Conservation (phyloP, 75 land plant genomes). For the Cunninghamia lanceolata region DNA sequence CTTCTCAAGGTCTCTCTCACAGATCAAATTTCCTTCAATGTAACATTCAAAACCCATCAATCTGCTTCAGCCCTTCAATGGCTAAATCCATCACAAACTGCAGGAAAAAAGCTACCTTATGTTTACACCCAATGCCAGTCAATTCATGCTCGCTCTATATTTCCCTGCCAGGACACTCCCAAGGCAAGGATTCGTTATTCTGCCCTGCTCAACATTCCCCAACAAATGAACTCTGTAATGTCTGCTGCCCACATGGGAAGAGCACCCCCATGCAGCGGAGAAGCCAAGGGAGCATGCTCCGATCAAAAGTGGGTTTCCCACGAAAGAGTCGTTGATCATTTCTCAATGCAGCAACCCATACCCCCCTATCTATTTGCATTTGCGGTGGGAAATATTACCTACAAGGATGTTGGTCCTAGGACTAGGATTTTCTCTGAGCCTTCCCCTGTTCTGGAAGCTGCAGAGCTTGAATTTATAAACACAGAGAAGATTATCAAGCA, state of each 20-base stretch:
- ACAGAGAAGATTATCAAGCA: conserved; percentile 72
- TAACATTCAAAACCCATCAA: conserved; percentile 51
- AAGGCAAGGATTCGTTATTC: conserved; percentile 59
- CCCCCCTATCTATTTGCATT: conserved; percentile 90
- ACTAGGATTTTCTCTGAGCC: conserved; percentile 79
- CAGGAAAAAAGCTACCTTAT: conserved; percentile 47
- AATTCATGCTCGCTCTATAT: conserved; percentile 85
- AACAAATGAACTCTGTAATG: conserved; percentile 66
- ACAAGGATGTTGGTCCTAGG: conserved; percentile 66
- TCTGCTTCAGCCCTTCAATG: conserved; percentile 79
- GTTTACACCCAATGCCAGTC: conserved; percentile 92
- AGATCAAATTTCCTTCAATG: conserved; percentile 25
- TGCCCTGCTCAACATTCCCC: conserved; percentile 64
- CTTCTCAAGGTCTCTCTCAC: conserved; percentile 38
- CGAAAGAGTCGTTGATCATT: conserved; percentile 69
- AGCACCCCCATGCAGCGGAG: conserved; percentile 21
- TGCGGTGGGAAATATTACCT: conserved; percentile 72
- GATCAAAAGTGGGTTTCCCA: conserved; percentile 38
- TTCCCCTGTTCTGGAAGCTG: conserved; percentile 44
- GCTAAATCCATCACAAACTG: conserved; percentile 78
- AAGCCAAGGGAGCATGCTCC: conserved; percentile 12
- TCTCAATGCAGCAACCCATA: conserved; percentile 74
- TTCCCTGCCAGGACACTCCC: conserved; percentile 98
- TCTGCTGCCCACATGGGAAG: conserved; percentile 56
- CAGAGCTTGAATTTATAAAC: conserved; percentile 70